Base-by-base conservation (phyloP, 2,329 filamentous ascomycete genomes). In the Xylariomycetidae sp. region DNA sequence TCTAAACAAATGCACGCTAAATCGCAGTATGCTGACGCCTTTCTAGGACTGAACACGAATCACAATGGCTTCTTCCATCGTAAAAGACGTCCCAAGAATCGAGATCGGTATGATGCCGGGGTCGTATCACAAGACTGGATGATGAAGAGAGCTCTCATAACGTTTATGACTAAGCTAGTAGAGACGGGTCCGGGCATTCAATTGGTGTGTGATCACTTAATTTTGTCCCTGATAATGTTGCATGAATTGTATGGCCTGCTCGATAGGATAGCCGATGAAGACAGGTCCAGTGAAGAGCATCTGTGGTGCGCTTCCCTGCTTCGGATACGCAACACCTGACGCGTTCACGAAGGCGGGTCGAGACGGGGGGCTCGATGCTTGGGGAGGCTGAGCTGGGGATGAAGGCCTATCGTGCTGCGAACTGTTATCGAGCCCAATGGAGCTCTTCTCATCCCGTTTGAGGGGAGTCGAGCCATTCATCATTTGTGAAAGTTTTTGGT, bases 211-310 rank as follows among this genome's bases (percentile, higher is more conserved):
- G n/a, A 14, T 4, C n/a, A 11, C 8, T 35, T 37, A 46, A 29
- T 44, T 40, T 30, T 47, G 50, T 23, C 43, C 49, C 56, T 67
- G 69, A 38, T 69, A 72, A 35, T 77, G 70, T 46, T 84, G 80
- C 67, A 94, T 74, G 32, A 94, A 72, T 34, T 77, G 70, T 16
- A 86, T 74, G n/a, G 86, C 85, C 55, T 94, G 82, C 39, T 94
- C 86, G 41, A 88, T 75, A 8, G 83, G 80, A 52, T 95, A 96
- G 0, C 90, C 90, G 49, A 97, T 87, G 53, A 96, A 96, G 1
- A 96, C 88, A 0, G 90, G 90, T 0, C 90, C 90, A 7, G 86
- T 94, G 54, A 96, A 95, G 1, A 94, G 70, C 75, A 96, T 84
- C 48, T 84, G 82, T 8, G 85, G 76, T 8, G 43, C 37, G 15